Evolutionary conservation across 495 filamentous ascomycete genomes (phyloP).

Genomic region (Aspergillus nanangensis): DNA sequence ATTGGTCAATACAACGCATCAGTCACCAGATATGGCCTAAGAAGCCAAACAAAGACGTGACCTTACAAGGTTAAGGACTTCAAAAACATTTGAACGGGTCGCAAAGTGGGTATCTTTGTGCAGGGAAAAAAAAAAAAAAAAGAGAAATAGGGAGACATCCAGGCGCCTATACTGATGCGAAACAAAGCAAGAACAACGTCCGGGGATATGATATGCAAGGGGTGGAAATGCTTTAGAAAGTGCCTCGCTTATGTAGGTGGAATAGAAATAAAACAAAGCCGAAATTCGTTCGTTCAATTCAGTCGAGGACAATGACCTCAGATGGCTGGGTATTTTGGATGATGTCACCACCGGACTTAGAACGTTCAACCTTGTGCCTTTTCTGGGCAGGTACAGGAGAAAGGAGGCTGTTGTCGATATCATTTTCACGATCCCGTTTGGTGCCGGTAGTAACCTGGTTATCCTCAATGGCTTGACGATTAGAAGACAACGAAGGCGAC

Average conservation of each 20-base stretch:
- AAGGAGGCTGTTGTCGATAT: neutral
- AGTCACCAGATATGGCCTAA: no score
- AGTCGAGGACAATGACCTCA: slow-evolving; percentile 33
- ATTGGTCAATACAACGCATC: no score
- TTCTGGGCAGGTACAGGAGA: slow-evolving; percentile 5
- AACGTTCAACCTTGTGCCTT: slow-evolving; percentile 11
- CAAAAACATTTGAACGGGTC: no score
- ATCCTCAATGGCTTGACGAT: neutral
- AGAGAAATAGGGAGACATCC: no score
- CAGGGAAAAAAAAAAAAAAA: no score
- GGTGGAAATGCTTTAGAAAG: neutral
- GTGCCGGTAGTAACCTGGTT: neutral
- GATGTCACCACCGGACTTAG: neutral
- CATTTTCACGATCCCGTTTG: slow-evolving; percentile 8
- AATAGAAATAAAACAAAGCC: neutral
- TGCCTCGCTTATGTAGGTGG: neutral
- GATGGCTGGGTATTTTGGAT: slow-evolving; percentile 6
- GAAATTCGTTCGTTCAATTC: neutral
- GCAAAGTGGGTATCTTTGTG: no score
- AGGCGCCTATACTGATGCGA: no score
- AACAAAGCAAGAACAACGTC: no score
- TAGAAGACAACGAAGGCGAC: no score
- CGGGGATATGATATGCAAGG: no score
- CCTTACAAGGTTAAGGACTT: no score
- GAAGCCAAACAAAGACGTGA: no score